Conservation (phyloP, 805 yeast genomes). For the Suhomyces tanzawaensis region DNA sequence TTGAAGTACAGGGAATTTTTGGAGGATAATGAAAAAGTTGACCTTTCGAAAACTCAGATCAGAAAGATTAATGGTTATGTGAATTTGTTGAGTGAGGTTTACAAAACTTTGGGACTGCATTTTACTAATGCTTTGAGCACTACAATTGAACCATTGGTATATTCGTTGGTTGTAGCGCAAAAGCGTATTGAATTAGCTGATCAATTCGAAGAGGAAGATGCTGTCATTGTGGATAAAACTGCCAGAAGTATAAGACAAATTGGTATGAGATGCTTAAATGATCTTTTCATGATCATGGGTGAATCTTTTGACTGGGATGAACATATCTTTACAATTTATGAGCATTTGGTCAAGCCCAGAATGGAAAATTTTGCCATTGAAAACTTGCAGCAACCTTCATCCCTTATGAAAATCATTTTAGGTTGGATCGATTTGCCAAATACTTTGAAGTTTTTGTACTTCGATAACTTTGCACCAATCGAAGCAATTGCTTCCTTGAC, state of each 20-base stretch:
- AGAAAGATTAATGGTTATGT: constrained; percentile 64
- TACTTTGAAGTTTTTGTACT: constrained; percentile 50
- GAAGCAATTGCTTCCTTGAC: constrained; percentile 56
- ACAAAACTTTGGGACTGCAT: constrained; percentile 57
- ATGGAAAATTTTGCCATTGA: constrained; percentile 66
- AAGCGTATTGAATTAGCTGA: constrained; percentile 24
- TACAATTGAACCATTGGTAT: constrained; percentile 57
- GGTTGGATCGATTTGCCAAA: constrained; percentile 47
- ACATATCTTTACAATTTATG: constrained; percentile 50
- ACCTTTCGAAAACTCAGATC: constrained; percentile 27
- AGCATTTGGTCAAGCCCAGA: constrained; percentile 59
- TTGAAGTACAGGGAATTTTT: constrained; percentile 42
- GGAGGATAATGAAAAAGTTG: constrained; percentile 12
- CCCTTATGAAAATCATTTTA: constrained; percentile 64
- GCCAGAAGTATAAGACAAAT: constrained; percentile 62
- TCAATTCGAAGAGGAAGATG: constrained; percentile 10
- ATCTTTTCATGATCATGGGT: constrained; percentile 54
- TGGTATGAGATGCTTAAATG: constrained; percentile 63
- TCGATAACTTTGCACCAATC: constrained; percentile 55
- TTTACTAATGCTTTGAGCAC: constrained; percentile 48
- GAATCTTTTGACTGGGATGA: constrained; percentile 53
- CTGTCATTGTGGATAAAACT: constrained; percentile 34
- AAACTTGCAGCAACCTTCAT: constrained; percentile 80
- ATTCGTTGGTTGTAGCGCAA: constrained; percentile 55
- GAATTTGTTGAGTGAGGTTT: constrained; percentile 55